Evolutionary conservation across 2,329 filamentous ascomycete species (phyloP), one percentile per base, ranked within the genome.

Genomic region (Hypoxylon sp.): DNA sequence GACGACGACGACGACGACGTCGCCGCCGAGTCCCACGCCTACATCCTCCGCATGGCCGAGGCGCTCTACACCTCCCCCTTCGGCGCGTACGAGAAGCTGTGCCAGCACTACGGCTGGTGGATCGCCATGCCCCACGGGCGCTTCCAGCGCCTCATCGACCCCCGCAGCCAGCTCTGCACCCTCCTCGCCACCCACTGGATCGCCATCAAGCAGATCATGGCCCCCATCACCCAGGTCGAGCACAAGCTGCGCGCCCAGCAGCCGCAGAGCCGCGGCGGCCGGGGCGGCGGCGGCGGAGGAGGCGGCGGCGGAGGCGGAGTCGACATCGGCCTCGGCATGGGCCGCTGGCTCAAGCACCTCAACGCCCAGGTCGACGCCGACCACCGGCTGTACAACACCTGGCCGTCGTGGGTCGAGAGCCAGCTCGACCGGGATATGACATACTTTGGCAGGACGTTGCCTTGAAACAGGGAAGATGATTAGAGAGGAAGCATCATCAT

Each of bases 131-230:
- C 84, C 7, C 84, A 87, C 67, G 78, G 79, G 33, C 77, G 80
- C 49, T 87, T 87, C 73, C 80, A 83, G 66, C 77, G 78, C 51
- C 74, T 87, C 54, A 79, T 87, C 67, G 80, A 85, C 71, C 75
- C 80, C 26, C 68, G 70, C 26, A 82, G 81, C 70, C 83, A 83
- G 70, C 77, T 80, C 14, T 80, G 81, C 61, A 58, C 83, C 40
- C 74, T 87, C 28, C 77, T 87, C 42, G 82, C 82, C 32, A 70
- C 84, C 52, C 85, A 87, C 75, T 87, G 85, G 84, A 81, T 87
- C 50, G 79, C 82, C 6, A 70, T 87, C 45, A 82, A 85, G 71
- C 82, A 85, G 75, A 81, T 87, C 71, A 86, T 87, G 84, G 75
- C 77, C 2, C 78, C 79, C 18, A 82, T 85, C 61, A 83, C 78